Evolutionary conservation across 2,329 filamentous ascomycete species (phyloP).

Genomic region (Helminthosporium solani): DNA sequence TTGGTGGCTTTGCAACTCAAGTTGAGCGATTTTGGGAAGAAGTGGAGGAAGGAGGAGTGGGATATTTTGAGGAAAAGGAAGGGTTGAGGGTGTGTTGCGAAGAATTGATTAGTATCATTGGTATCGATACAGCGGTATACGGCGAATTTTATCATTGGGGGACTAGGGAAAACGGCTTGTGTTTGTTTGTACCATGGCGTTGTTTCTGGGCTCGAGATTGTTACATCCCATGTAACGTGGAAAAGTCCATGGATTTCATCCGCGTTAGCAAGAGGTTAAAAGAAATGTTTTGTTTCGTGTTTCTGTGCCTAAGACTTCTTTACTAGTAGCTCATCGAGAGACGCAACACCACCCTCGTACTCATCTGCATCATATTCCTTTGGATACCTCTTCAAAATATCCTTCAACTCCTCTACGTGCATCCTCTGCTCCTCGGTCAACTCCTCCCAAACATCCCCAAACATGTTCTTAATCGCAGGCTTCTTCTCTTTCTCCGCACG

Average conservation of each 20-base stretch:
- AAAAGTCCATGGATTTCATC: too few species aligned
- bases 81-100: too few species aligned
- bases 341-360: conserved; percentile 72
- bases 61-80: background rate
- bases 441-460: conserved; percentile 87
- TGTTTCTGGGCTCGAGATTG: too few species aligned
- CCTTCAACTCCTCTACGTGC: conserved; percentile 75
- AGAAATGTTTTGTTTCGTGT: background rate
- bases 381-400: conserved; percentile 81
- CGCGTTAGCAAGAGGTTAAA: background rate
- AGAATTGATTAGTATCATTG: too few species aligned
- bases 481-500: conserved; percentile 81
- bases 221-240: too few species aligned
- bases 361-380: conserved; percentile 84
- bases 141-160: too few species aligned
- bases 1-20: conserved; percentile 54
- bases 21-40: conserved; percentile 33
- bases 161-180: too few species aligned
- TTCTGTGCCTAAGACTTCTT: conserved; percentile 9
- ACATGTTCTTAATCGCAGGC: conserved; percentile 69
- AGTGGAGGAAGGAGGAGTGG: conserved; percentile 20
- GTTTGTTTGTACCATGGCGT: too few species aligned
- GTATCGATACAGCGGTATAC: too few species aligned
- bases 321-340: conserved; percentile 50
- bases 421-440: conserved; percentile 74